Base-by-base conservation (phyloP, 305 asterid species). In the Solanum aculeatissimum region DNA sequence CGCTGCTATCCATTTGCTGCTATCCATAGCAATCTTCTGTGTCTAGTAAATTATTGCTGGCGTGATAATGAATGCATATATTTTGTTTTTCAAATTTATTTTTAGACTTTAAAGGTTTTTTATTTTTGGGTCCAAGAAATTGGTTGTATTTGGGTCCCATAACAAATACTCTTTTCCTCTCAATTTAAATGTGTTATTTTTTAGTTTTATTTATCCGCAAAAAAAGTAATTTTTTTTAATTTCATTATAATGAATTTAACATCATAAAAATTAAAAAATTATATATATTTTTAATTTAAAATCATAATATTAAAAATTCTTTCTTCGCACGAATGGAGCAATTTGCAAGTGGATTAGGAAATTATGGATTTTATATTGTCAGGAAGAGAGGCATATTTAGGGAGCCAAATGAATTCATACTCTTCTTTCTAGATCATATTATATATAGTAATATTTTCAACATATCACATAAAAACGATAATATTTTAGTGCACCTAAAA, bases 1-100 rank as follows among this genome's bases (percentile, higher is more conserved):
- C 7, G 98, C 89, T 43, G 96, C 86, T 45, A 93, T 88, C 98
- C 98, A 95, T 88, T 92, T 92, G 93, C 90, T 94, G 85, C 29
- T 86, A 45, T 77, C 82, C 82, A 77, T 77, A 9, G 47, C 43
- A 49, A 77, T 27, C 16, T 49, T 27, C 1, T 16, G 45, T 75
- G 18, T 10, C 58, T 7, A 1, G 40, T 72, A 43, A 11, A 0
- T 58, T 45, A 45, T 16, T 16, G 63, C 63, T 77, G 63, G 29
- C 82, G 15, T 23, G 62, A 25, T 49, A 72, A 75, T 15, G 1
- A 9, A 75, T 5, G 62, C 42, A 14, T 25, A 43, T 32, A 21
- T 9, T n/a, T 57, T 9, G 15, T 57, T 57, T 58, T 58, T 58
- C 65, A 58, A 57, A 21, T 58, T 58, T 58, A 58, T 21, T 58